These are phyloP conservation scores for Populus simonii DNA, from an alignment of 345 rosid species.

Conservation along the genomic window DNA sequence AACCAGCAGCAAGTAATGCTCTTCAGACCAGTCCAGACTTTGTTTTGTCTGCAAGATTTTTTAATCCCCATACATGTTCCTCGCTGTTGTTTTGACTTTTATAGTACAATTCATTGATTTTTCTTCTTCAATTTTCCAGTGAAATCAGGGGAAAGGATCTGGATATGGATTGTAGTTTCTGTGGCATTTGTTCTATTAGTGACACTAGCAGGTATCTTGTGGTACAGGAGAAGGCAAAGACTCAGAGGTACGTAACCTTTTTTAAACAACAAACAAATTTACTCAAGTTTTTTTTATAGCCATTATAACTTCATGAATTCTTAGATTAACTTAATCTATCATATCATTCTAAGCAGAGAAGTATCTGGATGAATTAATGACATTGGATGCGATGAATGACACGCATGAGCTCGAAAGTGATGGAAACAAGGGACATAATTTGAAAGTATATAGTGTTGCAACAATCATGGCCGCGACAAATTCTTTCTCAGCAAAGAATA, in stretches of 20 bases:
- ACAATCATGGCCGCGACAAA: slow-evolving; percentile 12
- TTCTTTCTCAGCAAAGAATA: slow-evolving; percentile 6
- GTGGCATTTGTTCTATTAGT: not conserved
- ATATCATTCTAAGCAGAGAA: not conserved
- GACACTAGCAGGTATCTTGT: not conserved
- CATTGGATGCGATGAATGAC: slow-evolving; percentile 1
- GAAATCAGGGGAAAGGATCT: not conserved
- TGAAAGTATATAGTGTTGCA: not conserved
- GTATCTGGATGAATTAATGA: slow-evolving; percentile 12
- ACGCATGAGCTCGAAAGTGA: slow-evolving; percentile 2
- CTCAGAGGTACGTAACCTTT: not conserved
- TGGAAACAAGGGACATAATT: slow-evolving; percentile 4
- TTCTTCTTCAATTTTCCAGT: not conserved
- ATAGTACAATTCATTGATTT: not conserved
- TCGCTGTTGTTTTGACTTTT: not conserved
- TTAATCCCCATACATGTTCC: not conserved
- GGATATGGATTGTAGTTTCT: slow-evolving; percentile 15
- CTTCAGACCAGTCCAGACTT: not conserved
- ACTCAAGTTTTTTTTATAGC: not conserved
- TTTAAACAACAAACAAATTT: not conserved
- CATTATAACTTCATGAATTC: no score
- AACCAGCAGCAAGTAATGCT: not conserved
- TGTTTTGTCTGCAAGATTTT: not conserved
- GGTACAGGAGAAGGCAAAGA: slow-evolving; percentile 15
- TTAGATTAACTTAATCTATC: no score